Conservation (phyloP, 2,329 filamentous ascomycete genomes). For the Pseudogymnoascus sp. region DNA sequence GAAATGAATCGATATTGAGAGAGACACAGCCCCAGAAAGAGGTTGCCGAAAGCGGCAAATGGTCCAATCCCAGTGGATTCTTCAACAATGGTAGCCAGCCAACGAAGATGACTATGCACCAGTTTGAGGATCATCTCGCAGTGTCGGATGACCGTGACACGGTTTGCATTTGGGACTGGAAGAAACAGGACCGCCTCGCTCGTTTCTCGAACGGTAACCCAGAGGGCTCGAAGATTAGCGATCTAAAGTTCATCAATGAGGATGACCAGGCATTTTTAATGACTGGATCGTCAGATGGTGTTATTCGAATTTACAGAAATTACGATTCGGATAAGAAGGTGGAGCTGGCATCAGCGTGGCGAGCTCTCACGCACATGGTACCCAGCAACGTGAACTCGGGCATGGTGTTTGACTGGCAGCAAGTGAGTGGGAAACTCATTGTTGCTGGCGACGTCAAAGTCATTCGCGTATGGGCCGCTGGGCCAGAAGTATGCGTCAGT, state of each 20-base stretch:
- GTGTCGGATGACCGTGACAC: constrained; percentile 91
- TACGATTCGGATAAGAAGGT: constrained; percentile 73
- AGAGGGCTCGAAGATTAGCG: constrained; percentile 80
- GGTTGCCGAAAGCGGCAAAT: constrained; percentile 73
- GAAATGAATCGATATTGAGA: constrained; percentile 85
- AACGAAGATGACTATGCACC: constrained; percentile 89
- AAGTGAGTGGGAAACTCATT: constrained; percentile 90
- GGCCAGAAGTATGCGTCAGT: constrained; percentile 82
- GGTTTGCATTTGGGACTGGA: constrained; percentile 90
- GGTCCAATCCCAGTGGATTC: constrained; percentile 75
- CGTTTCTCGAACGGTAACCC: constrained; percentile 95
- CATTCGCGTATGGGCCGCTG: constrained; percentile 93
- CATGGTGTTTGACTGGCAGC: constrained; percentile 97
- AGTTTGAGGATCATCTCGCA: constrained; percentile 92
- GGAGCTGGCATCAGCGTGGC: constrained; percentile 83
- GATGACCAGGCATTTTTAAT: constrained; percentile 92
- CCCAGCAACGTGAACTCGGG: constrained; percentile 91
- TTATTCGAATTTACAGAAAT: constrained; percentile 85
- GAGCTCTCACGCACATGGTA: constrained; percentile 86
- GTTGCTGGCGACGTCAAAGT: constrained; percentile 94
- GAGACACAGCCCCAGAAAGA: constrained; percentile 93
- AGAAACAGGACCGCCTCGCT: constrained; percentile 63
- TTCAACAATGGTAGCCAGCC: constrained; percentile 88
- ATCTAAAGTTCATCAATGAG: constrained; percentile 96
- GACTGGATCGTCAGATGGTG: constrained; percentile 90